phyloP scores from a whole-genome alignment of 2,329 filamentous ascomycete genomes.

The Calycina herbarum region DNA sequence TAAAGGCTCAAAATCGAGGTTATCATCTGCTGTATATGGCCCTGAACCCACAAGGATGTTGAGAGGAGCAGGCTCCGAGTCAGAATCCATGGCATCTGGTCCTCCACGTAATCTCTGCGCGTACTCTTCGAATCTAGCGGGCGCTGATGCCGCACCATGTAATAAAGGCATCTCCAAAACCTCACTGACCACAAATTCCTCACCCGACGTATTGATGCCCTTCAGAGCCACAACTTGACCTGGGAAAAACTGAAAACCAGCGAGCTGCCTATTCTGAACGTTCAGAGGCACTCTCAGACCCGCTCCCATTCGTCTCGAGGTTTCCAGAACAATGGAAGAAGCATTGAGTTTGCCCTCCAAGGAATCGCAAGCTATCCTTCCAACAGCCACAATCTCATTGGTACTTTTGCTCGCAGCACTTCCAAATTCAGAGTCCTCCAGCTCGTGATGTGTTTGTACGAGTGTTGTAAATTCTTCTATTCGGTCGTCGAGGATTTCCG shows the following conservation, averaged over 20 bases:
- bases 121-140: slow-evolving; percentile 64
- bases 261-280: slow-evolving; percentile 59
- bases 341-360: slow-evolving; percentile 83
- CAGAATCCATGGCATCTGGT: slow-evolving; percentile 61
- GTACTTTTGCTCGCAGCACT: slow-evolving; percentile 85
- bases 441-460: slow-evolving; percentile 69
- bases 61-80: slow-evolving; percentile 63
- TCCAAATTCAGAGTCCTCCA: slow-evolving; percentile 81
- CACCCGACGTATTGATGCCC: slow-evolving; percentile 84
- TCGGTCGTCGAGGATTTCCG: slow-evolving; percentile 89
- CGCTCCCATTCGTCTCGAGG: slow-evolving; percentile 78
- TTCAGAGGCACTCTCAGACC: slow-evolving; percentile 80
- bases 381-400: slow-evolving; percentile 83
- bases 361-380: slow-evolving; percentile 86
- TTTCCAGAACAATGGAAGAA: slow-evolving; percentile 84
- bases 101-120: slow-evolving; percentile 67
- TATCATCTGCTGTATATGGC: slow-evolving; percentile 89
- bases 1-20: slow-evolving; percentile 85
- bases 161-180: slow-evolving; percentile 74
- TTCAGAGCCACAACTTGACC: slow-evolving; percentile 88
- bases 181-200: slow-evolving; percentile 78
- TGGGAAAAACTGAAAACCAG: slow-evolving; percentile 83
- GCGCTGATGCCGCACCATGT: slow-evolving; percentile 69
- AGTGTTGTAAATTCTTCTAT: slow-evolving; percentile 86
- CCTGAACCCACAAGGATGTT: slow-evolving; percentile 78